These are phyloP conservation scores for Raphanus hybrid DNA, from an alignment of 441 rosid genomes.

Conservation along the genomic window DNA sequence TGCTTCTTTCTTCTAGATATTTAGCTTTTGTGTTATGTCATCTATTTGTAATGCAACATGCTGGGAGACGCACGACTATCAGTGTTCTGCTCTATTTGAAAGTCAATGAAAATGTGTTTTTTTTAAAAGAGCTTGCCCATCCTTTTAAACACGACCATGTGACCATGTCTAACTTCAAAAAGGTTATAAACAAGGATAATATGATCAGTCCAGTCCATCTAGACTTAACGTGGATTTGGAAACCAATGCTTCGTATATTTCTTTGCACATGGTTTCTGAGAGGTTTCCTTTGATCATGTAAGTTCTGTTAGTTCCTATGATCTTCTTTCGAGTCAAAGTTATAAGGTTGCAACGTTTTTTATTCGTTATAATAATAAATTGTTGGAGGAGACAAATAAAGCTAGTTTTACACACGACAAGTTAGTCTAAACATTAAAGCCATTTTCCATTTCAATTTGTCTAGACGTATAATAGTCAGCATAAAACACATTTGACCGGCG, in stretches of 20 bases:
- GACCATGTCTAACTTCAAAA: no score
- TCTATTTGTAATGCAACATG: no score
- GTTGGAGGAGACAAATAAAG: background rate
- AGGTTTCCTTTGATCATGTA: constrained; percentile 10
- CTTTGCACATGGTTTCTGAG: constrained; percentile 15
- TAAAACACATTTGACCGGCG: constrained; percentile 35
- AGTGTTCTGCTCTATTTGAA: no score
- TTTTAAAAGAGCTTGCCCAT: no score
- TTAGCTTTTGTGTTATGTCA: no score
- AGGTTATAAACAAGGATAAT: no score
- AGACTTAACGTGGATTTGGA: no score
- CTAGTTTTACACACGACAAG: constrained; percentile 17
- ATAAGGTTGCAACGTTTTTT: background rate
- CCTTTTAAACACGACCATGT: no score
- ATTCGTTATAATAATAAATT: background rate
- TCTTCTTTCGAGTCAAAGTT: background rate
- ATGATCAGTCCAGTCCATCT: no score
- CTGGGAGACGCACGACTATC: no score
- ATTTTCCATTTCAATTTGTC: constrained; percentile 28
- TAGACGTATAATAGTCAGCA: constrained; percentile 18
- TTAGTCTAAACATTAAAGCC: constrained; percentile 14
- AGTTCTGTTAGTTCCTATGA: background rate
- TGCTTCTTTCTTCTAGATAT: no score
- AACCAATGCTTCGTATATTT: background rate
- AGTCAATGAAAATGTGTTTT: no score